Evolutionary conservation across 768 basidiomycete species (phyloP).

Genomic region (Mycena belliarum): DNA sequence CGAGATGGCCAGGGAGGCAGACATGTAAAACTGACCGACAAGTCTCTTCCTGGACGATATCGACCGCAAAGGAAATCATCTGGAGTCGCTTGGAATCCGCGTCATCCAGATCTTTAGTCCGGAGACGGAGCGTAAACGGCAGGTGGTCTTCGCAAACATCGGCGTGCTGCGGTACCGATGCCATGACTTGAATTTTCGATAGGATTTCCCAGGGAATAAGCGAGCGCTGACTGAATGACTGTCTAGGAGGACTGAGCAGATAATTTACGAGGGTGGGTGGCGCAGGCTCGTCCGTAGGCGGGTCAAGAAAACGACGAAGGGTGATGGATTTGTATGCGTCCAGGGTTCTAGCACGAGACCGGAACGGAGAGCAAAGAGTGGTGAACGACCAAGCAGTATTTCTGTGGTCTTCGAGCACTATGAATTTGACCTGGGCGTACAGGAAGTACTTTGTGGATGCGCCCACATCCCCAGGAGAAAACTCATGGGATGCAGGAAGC

Average conservation of each 20-base stretch:
- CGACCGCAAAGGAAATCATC: constrained; percentile 54
- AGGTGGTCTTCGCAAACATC: constrained; percentile 48
- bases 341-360: constrained; percentile 42
- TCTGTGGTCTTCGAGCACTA: constrained; percentile 43
- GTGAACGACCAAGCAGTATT: constrained; percentile 47
- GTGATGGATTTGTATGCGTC: constrained; percentile 45
- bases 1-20: neutral
- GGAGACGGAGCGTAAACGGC: constrained; percentile 60
- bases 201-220: constrained; percentile 55
- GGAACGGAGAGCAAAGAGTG: constrained; percentile 58
- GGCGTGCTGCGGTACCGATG: constrained; percentile 58
- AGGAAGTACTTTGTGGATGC: constrained; percentile 59
- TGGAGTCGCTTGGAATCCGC: constrained; percentile 56
- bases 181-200: constrained; percentile 63
- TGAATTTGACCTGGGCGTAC: constrained; percentile 65
- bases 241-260: constrained; percentile 40
- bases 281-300: constrained; percentile 36
- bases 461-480: constrained; percentile 55
- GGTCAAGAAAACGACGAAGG: constrained; percentile 55
- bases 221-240: constrained; percentile 17
- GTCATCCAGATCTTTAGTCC: constrained; percentile 51
- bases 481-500: constrained; percentile 66
- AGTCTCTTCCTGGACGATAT: constrained; percentile 65
- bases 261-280: constrained; percentile 42
- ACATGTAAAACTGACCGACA: constrained; percentile 50